Conservation (phyloP, 2,329 filamentous ascomycete genomes). For the Xylariaceae sp. region DNA sequence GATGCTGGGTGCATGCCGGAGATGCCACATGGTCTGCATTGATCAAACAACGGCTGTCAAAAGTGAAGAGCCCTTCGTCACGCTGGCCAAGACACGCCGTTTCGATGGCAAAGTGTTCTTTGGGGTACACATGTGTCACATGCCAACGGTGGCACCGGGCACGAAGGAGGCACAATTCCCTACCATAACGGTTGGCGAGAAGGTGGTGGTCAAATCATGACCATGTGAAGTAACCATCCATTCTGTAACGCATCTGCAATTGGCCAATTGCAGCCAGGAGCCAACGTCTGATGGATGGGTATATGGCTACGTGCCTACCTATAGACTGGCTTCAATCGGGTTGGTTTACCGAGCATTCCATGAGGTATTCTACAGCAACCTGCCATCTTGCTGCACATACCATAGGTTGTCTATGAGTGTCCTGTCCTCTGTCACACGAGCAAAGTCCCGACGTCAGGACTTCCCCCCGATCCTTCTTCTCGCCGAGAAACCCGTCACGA, state of each 20-base stretch:
- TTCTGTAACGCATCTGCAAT: not conserved
- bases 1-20: conserved; percentile 75
- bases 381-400: too few relatives aligned
- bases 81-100: conserved; percentile 78
- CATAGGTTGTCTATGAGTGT: too few relatives aligned
- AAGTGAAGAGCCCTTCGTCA: conserved; percentile 81
- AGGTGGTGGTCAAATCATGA: conserved; percentile 24
- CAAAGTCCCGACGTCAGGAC: too few relatives aligned
- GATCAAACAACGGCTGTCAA: conserved; percentile 76
- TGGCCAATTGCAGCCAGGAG: not conserved
- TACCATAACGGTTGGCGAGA: conserved; percentile 49
- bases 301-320: not conserved
- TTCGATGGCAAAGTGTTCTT: conserved; percentile 84
- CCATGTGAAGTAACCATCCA: conserved; percentile 2
- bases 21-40: conserved; percentile 96
- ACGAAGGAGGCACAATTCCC: conserved; percentile 35
- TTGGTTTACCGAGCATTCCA: not conserved
- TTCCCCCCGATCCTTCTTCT: too few relatives aligned
- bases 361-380: not conserved
- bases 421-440: too few relatives aligned
- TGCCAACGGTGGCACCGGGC: conserved; percentile 20
- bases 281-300: not conserved
- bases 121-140: conserved; percentile 68
- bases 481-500: too few relatives aligned
- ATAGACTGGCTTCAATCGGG: not conserved